Evolutionary conservation across 805 yeast genomes (phyloP), one percentile per base, ranked within the genome.

Genomic region (Zygosaccharomyces bisporus): DNA sequence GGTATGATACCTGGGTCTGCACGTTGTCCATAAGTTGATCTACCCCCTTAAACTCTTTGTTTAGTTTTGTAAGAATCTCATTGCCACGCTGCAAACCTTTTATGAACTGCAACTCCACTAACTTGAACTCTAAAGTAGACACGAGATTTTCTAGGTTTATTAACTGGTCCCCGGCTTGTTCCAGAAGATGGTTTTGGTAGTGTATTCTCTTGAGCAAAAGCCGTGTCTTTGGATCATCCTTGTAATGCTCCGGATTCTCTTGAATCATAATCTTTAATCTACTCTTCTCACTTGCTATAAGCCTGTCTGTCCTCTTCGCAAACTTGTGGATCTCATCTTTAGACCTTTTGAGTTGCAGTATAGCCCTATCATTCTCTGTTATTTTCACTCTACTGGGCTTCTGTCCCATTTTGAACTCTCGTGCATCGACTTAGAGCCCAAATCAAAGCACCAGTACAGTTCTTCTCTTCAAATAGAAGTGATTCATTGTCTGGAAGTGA

Each of bases 51-150:
- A 90, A 77, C 55, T 91, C 96, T 38, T 70, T 68, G 62, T 93
- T 93, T 47, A 93, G 71, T 53, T 78, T 80, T 52, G 76, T 81
- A 53, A 93, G 74, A 9, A 87, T 86, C 41, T 73, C 67, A 58
- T 85, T 89, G 18, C 99, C 98, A 52, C 83, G 81, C 53, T 81
- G 74, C 23, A 93, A 69, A 0, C 97, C 96, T 46, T 75, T 76
- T 3, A 90, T 53, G 33, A 93, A 89, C 56, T 89, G 95, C 50
- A 80, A 79, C 60, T 93, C 98, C 24, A 93, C 81, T 46, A 87
- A 67, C 57, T 95, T 91, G 68, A 88, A 89, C 64, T 93, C 98
- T 29, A 93, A 84, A 7, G 81, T 81, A 17, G 80, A 76, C 6
- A 87, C 83, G 62, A 93, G 75, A 47, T 79, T 76, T 61, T 91